Base-by-base conservation (phyloP, 2,329 filamentous ascomycete species). In the Aspergillus ustus region DNA sequence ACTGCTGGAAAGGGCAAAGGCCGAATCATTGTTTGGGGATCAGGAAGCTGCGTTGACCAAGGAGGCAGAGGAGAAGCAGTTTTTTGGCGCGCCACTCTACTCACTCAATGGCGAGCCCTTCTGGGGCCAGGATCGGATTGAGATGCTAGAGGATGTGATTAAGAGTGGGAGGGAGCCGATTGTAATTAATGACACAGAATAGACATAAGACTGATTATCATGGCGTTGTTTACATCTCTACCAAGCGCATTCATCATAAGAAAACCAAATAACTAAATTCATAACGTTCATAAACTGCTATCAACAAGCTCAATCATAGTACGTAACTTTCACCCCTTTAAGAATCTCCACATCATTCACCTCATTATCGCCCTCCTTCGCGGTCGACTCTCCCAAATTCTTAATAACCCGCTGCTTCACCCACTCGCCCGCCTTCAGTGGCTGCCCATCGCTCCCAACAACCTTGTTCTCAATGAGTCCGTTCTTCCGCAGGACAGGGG, bases 351-450 rank as follows among this genome's bases (percentile, higher is more conserved):
- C 31, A 25, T 44, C 31, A 15, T 43, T 44, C 5, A 53, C 51
- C 13, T 53, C 51, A 25, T 53, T 53, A 43, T 53, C 51, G 2
- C 51, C 51, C 4, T 40, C 34, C 15, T 53, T 19, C 28, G n/a
- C 31, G 7, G 31, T 44, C 1, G 46, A 58, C 34, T 29, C 13
- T 25, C 46, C 55, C 20, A 52, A 20, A 19, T 58, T 58, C 48
- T 44, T 51, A 37, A 58, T 58, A 7, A 52, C 48, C 1, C 55
- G 31, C 28, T 58, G 55, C 25, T 52, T 58, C 9, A 58, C 46
- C 55, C 46, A 58, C 19, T 58, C 55, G 7, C 55, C 55, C 2
- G 55, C 55, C 17, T 58, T 58, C 0, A 58, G n/a, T 0, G 46
- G 55, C 17, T 44, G 45, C 1, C 55, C 55, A 34, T 58, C 55